These are phyloP conservation scores for Gloeophyllum trabeum DNA, from an alignment of 768 basidiomycete species.

Conservation along the genomic window DNA sequence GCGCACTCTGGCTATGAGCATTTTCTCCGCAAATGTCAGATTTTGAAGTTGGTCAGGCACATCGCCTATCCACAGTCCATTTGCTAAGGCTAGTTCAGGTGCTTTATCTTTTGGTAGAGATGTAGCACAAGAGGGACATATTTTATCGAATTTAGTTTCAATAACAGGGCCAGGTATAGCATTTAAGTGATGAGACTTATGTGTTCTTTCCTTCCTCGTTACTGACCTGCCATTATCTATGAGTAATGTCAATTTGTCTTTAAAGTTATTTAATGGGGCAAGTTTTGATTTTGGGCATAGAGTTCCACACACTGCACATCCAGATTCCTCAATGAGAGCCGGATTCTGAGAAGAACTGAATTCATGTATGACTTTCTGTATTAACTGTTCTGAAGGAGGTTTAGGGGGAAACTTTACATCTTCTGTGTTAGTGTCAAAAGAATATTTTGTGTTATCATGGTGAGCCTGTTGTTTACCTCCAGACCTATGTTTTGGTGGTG, in stretches of 20 bases:
- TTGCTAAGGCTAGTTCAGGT: conserved; percentile 6
- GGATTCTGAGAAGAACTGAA: background rate
- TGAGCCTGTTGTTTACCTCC: too few relatives aligned
- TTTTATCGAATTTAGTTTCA: background rate
- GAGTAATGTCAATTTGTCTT: background rate
- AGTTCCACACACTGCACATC: background rate
- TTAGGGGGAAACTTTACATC: too few relatives aligned
- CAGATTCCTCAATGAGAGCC: background rate
- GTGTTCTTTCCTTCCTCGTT: background rate
- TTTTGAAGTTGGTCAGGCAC: conserved; percentile 5
- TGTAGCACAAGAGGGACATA: background rate
- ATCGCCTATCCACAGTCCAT: conserved; percentile 12
- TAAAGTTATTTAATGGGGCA: background rate
- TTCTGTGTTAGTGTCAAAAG: too few relatives aligned
- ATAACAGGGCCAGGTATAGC: background rate
- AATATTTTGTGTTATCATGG: too few relatives aligned
- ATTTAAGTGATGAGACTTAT: background rate
- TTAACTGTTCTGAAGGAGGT: too few relatives aligned
- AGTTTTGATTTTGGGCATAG: background rate
- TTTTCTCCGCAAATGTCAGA: conserved; percentile 15
- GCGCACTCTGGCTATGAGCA: conserved; percentile 15
- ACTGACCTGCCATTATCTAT: background rate
- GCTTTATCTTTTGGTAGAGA: background rate
- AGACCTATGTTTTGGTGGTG: too few relatives aligned
- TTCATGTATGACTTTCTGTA: too few relatives aligned